These are phyloP conservation scores for Lentinula raphanica DNA, from an alignment of 768 basidiomycete genomes.

Conservation along the genomic window DNA sequence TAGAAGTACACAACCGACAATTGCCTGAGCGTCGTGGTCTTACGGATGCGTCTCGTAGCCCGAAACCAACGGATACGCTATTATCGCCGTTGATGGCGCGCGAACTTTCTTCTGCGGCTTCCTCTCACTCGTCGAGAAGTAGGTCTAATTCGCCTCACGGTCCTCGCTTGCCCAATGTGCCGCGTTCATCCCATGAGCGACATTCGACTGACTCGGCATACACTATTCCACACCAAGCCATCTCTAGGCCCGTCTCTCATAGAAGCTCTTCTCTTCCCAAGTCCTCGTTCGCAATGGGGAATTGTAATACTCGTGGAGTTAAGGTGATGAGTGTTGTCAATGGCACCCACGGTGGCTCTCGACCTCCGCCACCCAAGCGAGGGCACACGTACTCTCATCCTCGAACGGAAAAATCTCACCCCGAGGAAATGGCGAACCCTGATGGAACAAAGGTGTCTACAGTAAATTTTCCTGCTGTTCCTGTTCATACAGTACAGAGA, in stretches of 20 bases:
- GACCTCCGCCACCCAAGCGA: conserved; percentile 29
- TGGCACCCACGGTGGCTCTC: conserved; percentile 21
- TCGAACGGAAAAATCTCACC: not conserved
- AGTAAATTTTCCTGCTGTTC: conserved; percentile 1
- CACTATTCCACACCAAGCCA: not conserved
- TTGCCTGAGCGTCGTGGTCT: not conserved
- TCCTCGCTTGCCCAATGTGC: conserved; percentile 1
- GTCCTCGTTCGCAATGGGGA: conserved; percentile 1
- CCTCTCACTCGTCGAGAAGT: conserved; percentile 20
- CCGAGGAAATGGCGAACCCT: not conserved
- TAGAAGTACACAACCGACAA: conserved; percentile 3
- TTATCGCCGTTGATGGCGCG: conserved; percentile 11
- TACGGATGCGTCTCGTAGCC: not conserved
- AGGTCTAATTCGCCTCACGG: not conserved
- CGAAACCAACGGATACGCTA: conserved; percentile 20
- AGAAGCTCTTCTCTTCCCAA: conserved; percentile 1
- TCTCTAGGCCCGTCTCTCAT: conserved; percentile 35
- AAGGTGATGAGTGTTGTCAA: conserved; percentile 13
- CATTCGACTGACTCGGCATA: not conserved
- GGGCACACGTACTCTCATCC: conserved; percentile 31
- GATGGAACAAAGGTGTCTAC: not conserved
- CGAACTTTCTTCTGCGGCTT: conserved; percentile 1
- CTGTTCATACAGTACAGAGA: not conserved
- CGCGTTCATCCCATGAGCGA: not conserved
- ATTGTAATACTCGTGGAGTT: not conserved